Evolutionary conservation across 2,329 filamentous ascomycete species (phyloP), one percentile per base, ranked within the genome.

Genomic region (Eutypella sp.): DNA sequence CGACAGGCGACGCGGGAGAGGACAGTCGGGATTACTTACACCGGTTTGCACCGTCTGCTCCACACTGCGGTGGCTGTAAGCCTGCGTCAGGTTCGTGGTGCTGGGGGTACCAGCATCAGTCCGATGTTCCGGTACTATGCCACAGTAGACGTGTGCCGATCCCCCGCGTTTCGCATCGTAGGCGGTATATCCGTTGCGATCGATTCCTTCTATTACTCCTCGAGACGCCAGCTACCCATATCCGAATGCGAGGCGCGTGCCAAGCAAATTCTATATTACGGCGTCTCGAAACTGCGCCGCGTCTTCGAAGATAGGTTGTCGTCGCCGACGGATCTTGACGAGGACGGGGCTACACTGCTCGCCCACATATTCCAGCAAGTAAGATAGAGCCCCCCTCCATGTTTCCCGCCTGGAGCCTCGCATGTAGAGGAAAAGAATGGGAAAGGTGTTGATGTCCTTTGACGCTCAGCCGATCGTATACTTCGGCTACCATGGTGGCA

Each of bases 81-180:
- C 18, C 31, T 50, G 2, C 31, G n/a, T n/a, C 24, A 44, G 3
- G 15, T 16, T 15, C 25, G 45, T 16, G 50, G 48, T 23, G 48
- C 46, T 15, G 50, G 48, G 24, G 50, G 48, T 1, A 10, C 16
- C 5, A 44, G 48, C 19, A 48, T 53, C 22, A 44, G 44, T 19
- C 44, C 46, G 5, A 27, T 23, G 19, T 45, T 50, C 31, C 44
- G 40, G n/a, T 50, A 42, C 31, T 48, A 41, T 23, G 23, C 39
- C 4, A 44, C 48, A 33, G 46, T 46, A 10, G 40, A 47, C 15
- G 7, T 13, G 7, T 8, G 25, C 8, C 25, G 13, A 13, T 29
- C 25, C 8, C 25, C 25, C 8, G 25, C 25, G 7, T 29, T 29
- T 29, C 25, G 25, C 25, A 7, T 29, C 13, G 25, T 13, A 29